Evolutionary conservation across 2,329 filamentous ascomycete species (phyloP).

Genomic region (Teratosphaeria destructans): DNA sequence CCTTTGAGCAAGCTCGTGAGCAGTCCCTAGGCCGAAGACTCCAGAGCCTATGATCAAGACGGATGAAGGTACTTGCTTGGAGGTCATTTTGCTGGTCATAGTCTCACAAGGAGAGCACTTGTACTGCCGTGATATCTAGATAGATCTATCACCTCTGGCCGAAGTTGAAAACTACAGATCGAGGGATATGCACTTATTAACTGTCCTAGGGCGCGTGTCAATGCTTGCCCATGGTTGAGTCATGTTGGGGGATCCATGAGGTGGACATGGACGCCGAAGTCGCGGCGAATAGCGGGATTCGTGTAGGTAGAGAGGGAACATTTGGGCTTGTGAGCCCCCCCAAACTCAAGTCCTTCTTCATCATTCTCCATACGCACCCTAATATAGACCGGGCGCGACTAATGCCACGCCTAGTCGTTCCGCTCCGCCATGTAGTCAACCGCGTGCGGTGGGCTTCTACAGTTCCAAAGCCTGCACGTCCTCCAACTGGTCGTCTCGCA

Average conservation of each 20-base stretch:
- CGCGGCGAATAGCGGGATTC: neutral
- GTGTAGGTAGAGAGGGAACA: neutral
- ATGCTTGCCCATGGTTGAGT: neutral
- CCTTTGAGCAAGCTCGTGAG: slow-evolving; percentile 58
- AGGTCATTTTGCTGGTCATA: neutral
- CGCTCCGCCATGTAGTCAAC: slow-evolving; percentile 2
- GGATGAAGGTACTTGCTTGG: slow-evolving; percentile 27
- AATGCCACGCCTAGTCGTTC: neutral
- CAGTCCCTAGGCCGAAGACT: slow-evolving; percentile 52
- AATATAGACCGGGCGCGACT: neutral
- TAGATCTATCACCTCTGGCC: neutral
- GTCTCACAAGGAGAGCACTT: neutral
- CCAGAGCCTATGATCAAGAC: slow-evolving; percentile 42
- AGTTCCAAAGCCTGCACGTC: neutral
- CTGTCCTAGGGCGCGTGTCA: neutral
- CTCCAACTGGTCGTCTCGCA: neutral
- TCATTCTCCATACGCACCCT: neutral
- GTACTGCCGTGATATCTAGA: neutral
- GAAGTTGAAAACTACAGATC: neutral
- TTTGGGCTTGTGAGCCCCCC: neutral
- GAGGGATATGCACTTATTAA: neutral
- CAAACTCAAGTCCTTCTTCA: neutral
- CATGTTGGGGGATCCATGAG: neutral
- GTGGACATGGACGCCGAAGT: neutral
- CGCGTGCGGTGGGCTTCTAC: slow-evolving; percentile 1